Percentiles rank a stretch among this genome's conserved stretches.
These are phyloP conservation scores for Cryptosporidium ryanae DNA, from an alignment of 169 alveolate species.

Conservation along the genomic window DNA sequence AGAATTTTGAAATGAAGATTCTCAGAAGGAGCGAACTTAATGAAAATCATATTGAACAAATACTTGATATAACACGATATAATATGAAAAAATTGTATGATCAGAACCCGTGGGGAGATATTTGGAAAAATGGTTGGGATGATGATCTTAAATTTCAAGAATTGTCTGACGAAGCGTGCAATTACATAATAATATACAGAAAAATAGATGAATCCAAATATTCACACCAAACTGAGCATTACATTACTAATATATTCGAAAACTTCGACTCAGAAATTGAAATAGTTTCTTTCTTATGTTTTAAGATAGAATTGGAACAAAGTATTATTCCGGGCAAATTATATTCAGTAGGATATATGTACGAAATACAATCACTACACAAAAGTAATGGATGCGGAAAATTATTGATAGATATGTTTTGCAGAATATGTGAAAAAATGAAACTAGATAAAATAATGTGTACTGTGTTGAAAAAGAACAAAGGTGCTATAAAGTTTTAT, in stretches of 20 bases:
- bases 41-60: slow-evolving; percentile 12
- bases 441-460: slow-evolving; percentile 40
- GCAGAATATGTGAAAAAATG: slow-evolving; percentile 4
- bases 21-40: slow-evolving; percentile 13
- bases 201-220: not conserved
- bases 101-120: slow-evolving; percentile 68
- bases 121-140: slow-evolving; percentile 59
- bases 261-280: not conserved
- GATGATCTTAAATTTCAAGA: slow-evolving; percentile 44
- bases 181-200: slow-evolving; percentile 27
- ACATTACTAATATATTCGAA: not conserved
- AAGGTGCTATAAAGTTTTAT: slow-evolving; percentile 20
- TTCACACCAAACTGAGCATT: not conserved
- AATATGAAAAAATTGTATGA: slow-evolving; percentile 70
- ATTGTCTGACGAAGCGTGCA: slow-evolving; percentile 7
- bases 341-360: slow-evolving; percentile 51
- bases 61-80: slow-evolving; percentile 42
- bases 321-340: not conserved
- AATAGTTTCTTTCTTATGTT: slow-evolving; percentile 25
- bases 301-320: slow-evolving; percentile 42
- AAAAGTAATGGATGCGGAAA: slow-evolving; percentile 63
- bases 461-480: slow-evolving; percentile 41
- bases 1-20: not conserved
- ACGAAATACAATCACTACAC: slow-evolving; percentile 29
- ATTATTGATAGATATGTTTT: slow-evolving; percentile 18